These are phyloP conservation scores for Arthrobotrys entomopaga DNA, from an alignment of 2,329 filamentous ascomycete species.

Conservation along the genomic window DNA sequence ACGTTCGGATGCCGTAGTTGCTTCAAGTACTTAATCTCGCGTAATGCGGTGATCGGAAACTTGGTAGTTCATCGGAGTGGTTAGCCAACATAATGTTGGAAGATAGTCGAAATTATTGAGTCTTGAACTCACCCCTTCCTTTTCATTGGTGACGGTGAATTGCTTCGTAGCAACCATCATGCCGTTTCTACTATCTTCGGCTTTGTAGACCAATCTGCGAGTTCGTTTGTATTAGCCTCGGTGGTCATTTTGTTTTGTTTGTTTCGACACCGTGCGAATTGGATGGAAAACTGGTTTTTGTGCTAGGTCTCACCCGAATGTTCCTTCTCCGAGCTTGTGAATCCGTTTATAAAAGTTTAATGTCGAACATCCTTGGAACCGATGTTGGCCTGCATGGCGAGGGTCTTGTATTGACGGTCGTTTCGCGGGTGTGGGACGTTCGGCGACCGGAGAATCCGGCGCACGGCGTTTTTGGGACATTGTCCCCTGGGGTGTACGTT, in stretches of 20 bases:
- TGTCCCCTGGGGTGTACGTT: constrained; percentile 49
- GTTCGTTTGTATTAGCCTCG: constrained; percentile 26
- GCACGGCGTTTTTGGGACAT: constrained; percentile 54
- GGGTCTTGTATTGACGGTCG: constrained; percentile 64
- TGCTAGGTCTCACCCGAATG: constrained; percentile 77
- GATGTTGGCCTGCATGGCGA: constrained; percentile 64
- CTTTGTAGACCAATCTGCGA: constrained; percentile 48
- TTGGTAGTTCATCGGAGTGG: constrained; percentile 60
- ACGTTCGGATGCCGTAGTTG: constrained; percentile 92
- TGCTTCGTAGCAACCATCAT: constrained; percentile 90
- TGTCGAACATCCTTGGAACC: constrained; percentile 84
- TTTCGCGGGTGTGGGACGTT: constrained; percentile 58
- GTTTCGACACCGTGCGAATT: background rate
- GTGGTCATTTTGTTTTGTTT: background rate
- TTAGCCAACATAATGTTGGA: constrained; percentile 33
- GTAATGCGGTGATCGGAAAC: constrained; percentile 97
- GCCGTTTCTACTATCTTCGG: constrained; percentile 66
- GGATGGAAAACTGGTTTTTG: constrained; percentile 28
- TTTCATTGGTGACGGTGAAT: constrained; percentile 99
- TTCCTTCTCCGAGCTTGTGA: constrained; percentile 90
- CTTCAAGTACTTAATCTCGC: constrained; percentile 97
- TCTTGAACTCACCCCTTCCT: constrained; percentile 77
- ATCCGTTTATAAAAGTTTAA: constrained; percentile 82
- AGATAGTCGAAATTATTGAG: no score
- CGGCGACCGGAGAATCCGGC: constrained; percentile 57